Base-by-base conservation (phyloP, 176 grass and related monocot genomes). In the Miscanthus lutarioriparius region DNA sequence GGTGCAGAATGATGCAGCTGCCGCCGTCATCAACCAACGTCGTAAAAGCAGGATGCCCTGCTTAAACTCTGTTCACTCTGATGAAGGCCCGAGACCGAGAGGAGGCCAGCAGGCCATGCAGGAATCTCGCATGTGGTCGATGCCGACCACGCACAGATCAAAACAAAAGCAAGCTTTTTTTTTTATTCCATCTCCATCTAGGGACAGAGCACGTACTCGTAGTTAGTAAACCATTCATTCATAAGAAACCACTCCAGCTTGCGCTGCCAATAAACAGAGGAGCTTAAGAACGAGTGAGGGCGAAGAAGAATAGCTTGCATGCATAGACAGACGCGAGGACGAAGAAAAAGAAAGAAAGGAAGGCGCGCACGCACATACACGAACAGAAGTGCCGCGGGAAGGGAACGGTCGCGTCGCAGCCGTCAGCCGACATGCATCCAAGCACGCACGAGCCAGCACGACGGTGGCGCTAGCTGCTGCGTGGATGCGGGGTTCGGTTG, bases 61-160 rank as follows among this genome's bases (percentile, higher is more conserved):
- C 11, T 45, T 45, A 35, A 49, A 16, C 47, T 1, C 47, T 49
- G 45, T 53, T 53, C 49, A 53, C 17, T 54, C 7, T 22, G 51
- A 54, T 2, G 51, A 22, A 20, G 17, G 6, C 49, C 49, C 1
- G 48, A 30, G 28, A 30, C 47, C 44, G 41, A 45, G 43, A 45
- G 4, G 45, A 51, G 48, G 48, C 33, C 33, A 4, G 1, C 45
- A 51, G 51, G 51, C 19, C 51, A 22, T 47, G 64, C 27, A 10
- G 67, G 87, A 85, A 80, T 89, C 87, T 85, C 7, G 75, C 81
- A 82, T 70, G 64, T 83, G 82, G 45, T 10, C 22, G 53, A 74
- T 64, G 53, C n/a, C 82, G 64, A 80, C 78, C 78, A 80, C 64
- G 53, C 53, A 80, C 78, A 36, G n/a, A 51, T 49, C 43, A 25